These are phyloP conservation scores for Fusarium poae DNA, from an alignment of 2,329 filamentous ascomycete genomes.

Conservation along the genomic window DNA sequence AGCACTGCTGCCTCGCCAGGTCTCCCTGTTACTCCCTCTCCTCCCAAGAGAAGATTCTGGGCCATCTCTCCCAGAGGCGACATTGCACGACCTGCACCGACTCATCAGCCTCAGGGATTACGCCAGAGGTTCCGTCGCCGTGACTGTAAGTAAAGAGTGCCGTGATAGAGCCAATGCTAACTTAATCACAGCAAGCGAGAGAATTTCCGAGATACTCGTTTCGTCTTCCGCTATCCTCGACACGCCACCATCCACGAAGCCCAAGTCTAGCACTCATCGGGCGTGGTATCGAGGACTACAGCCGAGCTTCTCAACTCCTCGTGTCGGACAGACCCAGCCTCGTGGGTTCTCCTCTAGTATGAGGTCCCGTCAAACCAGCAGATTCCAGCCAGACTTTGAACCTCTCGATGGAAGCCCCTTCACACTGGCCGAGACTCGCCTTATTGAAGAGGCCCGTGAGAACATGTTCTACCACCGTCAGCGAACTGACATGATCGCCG, in stretches of 20 bases:
- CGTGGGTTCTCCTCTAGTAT: constrained; percentile 47
- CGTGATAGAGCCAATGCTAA: constrained; percentile 3
- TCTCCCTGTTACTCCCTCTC: constrained; percentile 48
- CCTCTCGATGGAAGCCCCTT: constrained; percentile 44
- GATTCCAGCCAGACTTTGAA: constrained; percentile 10
- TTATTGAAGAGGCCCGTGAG: constrained; percentile 51
- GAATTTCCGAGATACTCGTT: constrained; percentile 42
- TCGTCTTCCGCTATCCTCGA: constrained; percentile 47
- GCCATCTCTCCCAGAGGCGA: constrained; percentile 2
- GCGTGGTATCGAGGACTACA: constrained; percentile 31
- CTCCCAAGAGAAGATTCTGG: constrained; percentile 31
- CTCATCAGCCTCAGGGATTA: constrained; percentile 23
- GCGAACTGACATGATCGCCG: constrained; percentile 47
- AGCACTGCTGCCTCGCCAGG: constrained; percentile 50
- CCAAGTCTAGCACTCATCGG: constrained; percentile 13
- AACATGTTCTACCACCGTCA: constrained; percentile 50
- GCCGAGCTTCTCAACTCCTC: constrained; percentile 18
- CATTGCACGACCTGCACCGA: constrained; percentile 32
- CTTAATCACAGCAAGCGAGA: constrained; percentile 35
- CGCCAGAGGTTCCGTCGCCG: constrained; percentile 23
- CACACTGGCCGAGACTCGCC: constrained; percentile 48
- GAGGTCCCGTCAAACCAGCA: constrained; percentile 28
- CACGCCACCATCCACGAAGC: constrained; percentile 30
- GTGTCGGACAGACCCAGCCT: constrained; percentile 33
- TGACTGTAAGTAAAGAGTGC: constrained; percentile 37